Percentiles rank a stretch among this genome's conserved stretches.
These are phyloP conservation scores for Cutaneotrichosporon sp. DNA, from an alignment of 1,284 basidiomycete genomes.

Conservation along the genomic window DNA sequence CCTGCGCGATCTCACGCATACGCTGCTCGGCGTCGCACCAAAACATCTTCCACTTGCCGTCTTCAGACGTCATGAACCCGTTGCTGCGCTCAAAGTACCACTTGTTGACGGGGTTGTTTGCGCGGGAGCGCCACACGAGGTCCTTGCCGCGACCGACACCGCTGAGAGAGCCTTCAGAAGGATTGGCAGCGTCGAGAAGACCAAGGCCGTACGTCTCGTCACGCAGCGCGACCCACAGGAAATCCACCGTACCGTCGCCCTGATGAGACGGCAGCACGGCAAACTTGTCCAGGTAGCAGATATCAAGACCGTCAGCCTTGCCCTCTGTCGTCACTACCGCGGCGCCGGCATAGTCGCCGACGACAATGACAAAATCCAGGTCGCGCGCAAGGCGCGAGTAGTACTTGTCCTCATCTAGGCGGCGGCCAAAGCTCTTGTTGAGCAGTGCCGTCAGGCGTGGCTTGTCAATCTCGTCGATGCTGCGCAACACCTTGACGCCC, in stretches of 20 bases:
- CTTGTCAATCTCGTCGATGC: conserved; percentile 62
- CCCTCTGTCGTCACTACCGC: conserved; percentile 89
- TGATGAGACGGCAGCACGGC: conserved; percentile 91
- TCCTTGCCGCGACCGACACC: conserved; percentile 87
- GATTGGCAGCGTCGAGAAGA: conserved; percentile 87
- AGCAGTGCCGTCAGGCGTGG: conserved; percentile 72
- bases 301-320: conserved; percentile 37
- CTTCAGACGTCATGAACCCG: conserved; percentile 61
- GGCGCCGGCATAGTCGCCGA: conserved; percentile 92
- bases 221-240: conserved; percentile 96
- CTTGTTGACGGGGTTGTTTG: conserved; percentile 94
- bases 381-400: conserved; percentile 67
- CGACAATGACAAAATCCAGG: conserved; percentile 90
- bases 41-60: conserved; percentile 80
- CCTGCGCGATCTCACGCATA: conserved; percentile 34
- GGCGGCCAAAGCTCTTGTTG: conserved; percentile 77
- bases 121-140: conserved; percentile 88
- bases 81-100: conserved; percentile 98
- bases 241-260: conserved; percentile 98
- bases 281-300: conserved; percentile 98
- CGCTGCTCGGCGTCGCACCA: conserved; percentile 90
- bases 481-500: conserved; percentile 72
- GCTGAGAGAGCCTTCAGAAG: conserved; percentile 78
- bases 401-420: conserved; percentile 68
- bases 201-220: conserved; percentile 98